Evolutionary conservation across 1,139 yeast species (phyloP).

Genomic region (Blastobotrys arbuscula): DNA sequence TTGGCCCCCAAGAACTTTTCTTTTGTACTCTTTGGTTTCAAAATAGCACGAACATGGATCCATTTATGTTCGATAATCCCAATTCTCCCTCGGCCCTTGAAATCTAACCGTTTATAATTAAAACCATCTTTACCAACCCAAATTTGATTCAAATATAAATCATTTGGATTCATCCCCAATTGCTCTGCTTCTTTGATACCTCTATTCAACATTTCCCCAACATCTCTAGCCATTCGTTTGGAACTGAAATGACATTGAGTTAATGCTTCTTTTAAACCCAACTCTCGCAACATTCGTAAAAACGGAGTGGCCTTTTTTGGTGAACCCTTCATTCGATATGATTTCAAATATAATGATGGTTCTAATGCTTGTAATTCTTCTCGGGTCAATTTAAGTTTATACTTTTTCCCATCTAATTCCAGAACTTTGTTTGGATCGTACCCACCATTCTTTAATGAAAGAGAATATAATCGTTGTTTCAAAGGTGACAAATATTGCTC

Average conservation of each 20-base stretch:
- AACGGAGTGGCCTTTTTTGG: constrained; percentile 84
- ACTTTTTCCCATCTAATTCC: constrained; percentile 45
- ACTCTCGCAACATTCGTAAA: constrained; percentile 65
- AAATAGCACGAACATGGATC: constrained; percentile 73
- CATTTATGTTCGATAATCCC: constrained; percentile 74
- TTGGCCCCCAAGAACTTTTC: constrained; percentile 10
- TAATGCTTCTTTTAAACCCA: constrained; percentile 72
- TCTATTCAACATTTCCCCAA: constrained; percentile 65
- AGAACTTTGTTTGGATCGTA: constrained; percentile 60
- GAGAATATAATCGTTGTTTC: constrained; percentile 57
- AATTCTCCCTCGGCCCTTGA: constrained; percentile 85
- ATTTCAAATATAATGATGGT: constrained; percentile 74
- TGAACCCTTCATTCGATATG: constrained; percentile 76
- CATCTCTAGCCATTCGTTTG: constrained; percentile 73
- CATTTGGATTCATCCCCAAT: constrained; percentile 54
- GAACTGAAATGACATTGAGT: constrained; percentile 88
- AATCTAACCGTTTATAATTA: constrained; percentile 67
- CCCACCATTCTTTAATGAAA: constrained; percentile 66
- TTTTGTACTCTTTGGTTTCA: constrained; percentile 44
- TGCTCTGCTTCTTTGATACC: constrained; percentile 67
- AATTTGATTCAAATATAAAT: constrained; percentile 68
- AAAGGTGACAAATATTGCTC: constrained; percentile 60
- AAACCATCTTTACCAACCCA: constrained; percentile 92
- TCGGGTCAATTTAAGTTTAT: constrained; percentile 51
- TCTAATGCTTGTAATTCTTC: constrained; percentile 71